phyloP scores from a whole-genome alignment of 495 filamentous ascomycete species.

The Daldinia caldariorum region DNA sequence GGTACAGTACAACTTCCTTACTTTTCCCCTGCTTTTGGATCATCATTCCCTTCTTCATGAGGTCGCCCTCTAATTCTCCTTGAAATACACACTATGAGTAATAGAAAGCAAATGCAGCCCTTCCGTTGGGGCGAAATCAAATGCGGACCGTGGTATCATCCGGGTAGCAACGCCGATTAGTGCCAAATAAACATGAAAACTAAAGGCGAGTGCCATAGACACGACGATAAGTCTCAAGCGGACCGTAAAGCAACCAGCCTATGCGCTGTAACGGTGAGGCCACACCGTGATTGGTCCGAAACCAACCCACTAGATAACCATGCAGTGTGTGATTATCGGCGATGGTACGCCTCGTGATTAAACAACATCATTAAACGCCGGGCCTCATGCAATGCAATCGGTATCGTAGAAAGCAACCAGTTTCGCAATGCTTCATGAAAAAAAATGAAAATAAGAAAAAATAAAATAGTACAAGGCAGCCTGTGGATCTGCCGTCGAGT shows the following conservation, averaged over 20 bases:
- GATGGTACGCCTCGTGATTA: slow-evolving; percentile 40
- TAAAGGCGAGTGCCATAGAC: slow-evolving; percentile 51
- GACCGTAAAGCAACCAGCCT: slow-evolving; percentile 29
- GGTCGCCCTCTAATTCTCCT: slow-evolving; percentile 50
- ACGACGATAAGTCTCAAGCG: slow-evolving; percentile 36
- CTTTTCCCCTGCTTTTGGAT: slow-evolving; percentile 40
- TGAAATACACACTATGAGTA: slow-evolving; percentile 50
- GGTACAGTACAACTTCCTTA: slow-evolving; percentile 26
- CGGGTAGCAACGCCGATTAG: slow-evolving; percentile 50
- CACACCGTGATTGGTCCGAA: slow-evolving; percentile 44
- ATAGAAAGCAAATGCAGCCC: slow-evolving; percentile 45
- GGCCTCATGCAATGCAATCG: slow-evolving; percentile 56
- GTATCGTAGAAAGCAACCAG: slow-evolving; percentile 53
- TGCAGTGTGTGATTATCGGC: slow-evolving; percentile 44
- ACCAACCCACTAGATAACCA: slow-evolving; percentile 38
- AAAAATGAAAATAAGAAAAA: slow-evolving; percentile 30
- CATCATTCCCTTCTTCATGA: slow-evolving; percentile 42
- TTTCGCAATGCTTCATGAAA: slow-evolving; percentile 51
- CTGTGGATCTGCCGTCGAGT: slow-evolving; percentile 46
- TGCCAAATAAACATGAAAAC: slow-evolving; percentile 43
- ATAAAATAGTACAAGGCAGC: slow-evolving; percentile 56
- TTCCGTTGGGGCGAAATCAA: slow-evolving; percentile 42
- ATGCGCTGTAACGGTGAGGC: slow-evolving; percentile 49
- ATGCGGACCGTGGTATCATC: slow-evolving; percentile 54
- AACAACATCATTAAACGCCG: slow-evolving; percentile 54